These are phyloP conservation scores for Tylopilus plumbeoviolaceoides DNA, from an alignment of 768 basidiomycete genomes.

Conservation along the genomic window DNA sequence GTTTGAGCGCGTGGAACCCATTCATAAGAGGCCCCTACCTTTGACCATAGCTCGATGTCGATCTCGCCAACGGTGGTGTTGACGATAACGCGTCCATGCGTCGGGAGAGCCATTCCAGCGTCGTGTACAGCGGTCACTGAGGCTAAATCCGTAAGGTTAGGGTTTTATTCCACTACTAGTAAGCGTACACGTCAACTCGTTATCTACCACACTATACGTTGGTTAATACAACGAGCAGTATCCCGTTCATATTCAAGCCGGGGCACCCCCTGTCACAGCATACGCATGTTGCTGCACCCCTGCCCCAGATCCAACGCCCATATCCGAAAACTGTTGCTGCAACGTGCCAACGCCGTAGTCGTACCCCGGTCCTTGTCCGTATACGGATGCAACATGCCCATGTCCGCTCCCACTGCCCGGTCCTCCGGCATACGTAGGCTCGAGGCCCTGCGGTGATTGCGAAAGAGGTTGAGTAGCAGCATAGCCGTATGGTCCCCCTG, in stretches of 20 bases:
- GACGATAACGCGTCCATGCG: slow-evolving; percentile 80
- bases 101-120: slow-evolving; percentile 72
- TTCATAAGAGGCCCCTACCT: slow-evolving; percentile 42
- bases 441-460: slow-evolving; percentile 16
- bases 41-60: slow-evolving; percentile 91
- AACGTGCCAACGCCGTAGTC: slow-evolving; percentile 23
- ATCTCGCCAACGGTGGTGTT: slow-evolving; percentile 87
- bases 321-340: slow-evolving; percentile 31
- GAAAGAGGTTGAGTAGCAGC: slow-evolving; percentile 8
- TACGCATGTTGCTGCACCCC: slow-evolving; percentile 23
- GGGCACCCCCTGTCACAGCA: slow-evolving; percentile 15
- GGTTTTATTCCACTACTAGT: slow-evolving; percentile 8
- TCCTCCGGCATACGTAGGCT: slow-evolving; percentile 16
- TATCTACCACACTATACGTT: too few relatives aligned
- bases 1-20: neutral
- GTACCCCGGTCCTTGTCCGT: slow-evolving; percentile 20
- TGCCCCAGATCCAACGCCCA: slow-evolving; percentile 21
- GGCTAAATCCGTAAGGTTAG: slow-evolving; percentile 13
- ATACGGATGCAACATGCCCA: slow-evolving; percentile 13
- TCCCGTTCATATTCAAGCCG: slow-evolving; percentile 10
- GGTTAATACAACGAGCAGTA: neutral
- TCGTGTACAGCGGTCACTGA: too few relatives aligned
- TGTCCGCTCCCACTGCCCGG: slow-evolving; percentile 23
- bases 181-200: too few relatives aligned
- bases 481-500: slow-evolving; percentile 17